These are phyloP conservation scores for Penicillium sp. DNA, from an alignment of 2,329 filamentous ascomycete species.

Conservation along the genomic window DNA sequence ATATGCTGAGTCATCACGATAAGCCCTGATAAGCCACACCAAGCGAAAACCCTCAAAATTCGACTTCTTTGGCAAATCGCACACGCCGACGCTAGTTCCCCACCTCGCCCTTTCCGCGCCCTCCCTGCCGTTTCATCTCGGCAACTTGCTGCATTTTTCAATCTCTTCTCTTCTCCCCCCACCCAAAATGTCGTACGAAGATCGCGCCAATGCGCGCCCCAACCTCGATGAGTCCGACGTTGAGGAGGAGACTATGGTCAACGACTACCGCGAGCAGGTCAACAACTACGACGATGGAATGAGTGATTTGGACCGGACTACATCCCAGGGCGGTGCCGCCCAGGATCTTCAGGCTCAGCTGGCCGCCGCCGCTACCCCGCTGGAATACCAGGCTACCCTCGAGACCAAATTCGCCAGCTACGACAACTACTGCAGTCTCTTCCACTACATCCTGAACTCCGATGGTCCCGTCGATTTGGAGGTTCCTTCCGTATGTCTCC, in stretches of 20 bases:
- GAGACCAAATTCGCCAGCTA: conserved; percentile 99
- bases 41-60: conserved; percentile 52
- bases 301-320: conserved; percentile 76
- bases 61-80: conserved; percentile 40
- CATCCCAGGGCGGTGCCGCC: conserved; percentile 67
- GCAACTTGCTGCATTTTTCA: conserved; percentile 13
- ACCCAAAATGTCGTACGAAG: conserved; percentile 48
- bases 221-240: conserved; percentile 80
- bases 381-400: conserved; percentile 93
- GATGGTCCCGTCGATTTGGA: conserved; percentile 98
- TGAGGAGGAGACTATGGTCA: conserved; percentile 92
- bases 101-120: conserved; percentile 17
- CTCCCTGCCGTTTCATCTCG: conserved; percentile 23
- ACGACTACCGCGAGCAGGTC: conserved; percentile 95
- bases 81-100: conserved; percentile 37
- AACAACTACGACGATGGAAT: conserved; percentile 89
- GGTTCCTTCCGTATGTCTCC: conserved; percentile 79
- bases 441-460: conserved; percentile 99
- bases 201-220: conserved; percentile 44
- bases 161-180: conserved; percentile 14
- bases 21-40: conserved; percentile 45
- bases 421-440: conserved; percentile 98
- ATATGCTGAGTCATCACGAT: conserved; percentile 40
- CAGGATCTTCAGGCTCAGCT: conserved; percentile 94
- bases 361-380: conserved; percentile 84